These are phyloP conservation scores for Tilletia horrida DNA, from an alignment of 1,284 basidiomycete genomes.

Conservation along the genomic window DNA sequence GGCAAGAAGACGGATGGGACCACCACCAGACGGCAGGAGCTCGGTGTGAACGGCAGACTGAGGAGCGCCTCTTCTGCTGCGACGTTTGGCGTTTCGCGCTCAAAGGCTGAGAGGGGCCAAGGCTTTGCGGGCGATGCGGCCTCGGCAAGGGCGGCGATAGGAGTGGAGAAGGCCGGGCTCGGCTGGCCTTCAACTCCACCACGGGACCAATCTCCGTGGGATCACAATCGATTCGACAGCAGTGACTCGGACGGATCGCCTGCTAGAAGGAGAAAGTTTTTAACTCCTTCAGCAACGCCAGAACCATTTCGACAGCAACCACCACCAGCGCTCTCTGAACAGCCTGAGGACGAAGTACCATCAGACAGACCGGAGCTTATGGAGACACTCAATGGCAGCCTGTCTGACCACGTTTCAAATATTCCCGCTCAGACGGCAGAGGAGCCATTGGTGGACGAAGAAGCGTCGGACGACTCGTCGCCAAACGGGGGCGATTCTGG, in stretches of 20 bases:
- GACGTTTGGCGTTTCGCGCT: neutral
- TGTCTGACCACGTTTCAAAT: too few species aligned
- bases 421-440: neutral
- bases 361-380: too few species aligned
- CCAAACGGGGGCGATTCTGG: neutral
- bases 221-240: too few species aligned
- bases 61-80: neutral
- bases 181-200: constrained; percentile 8
- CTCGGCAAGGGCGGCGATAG: constrained; percentile 6
- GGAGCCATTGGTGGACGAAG: neutral
- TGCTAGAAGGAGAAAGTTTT: too few species aligned
- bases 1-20: too few species aligned
- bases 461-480: neutral
- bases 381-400: too few species aligned
- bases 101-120: neutral
- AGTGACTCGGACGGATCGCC: too few species aligned
- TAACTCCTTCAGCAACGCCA: too few species aligned
- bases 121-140: constrained; percentile 9
- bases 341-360: too few species aligned
- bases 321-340: too few species aligned
- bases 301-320: too few species aligned
- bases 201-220: neutral
- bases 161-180: constrained; percentile 1
- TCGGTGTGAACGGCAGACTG: neutral
- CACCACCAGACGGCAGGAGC: too few species aligned